Percentiles rank a stretch among this genome's conserved stretches.
Conservation (phyloP, 192 early-diverging fungal genomes). For the Coemansia sp. region DNA sequence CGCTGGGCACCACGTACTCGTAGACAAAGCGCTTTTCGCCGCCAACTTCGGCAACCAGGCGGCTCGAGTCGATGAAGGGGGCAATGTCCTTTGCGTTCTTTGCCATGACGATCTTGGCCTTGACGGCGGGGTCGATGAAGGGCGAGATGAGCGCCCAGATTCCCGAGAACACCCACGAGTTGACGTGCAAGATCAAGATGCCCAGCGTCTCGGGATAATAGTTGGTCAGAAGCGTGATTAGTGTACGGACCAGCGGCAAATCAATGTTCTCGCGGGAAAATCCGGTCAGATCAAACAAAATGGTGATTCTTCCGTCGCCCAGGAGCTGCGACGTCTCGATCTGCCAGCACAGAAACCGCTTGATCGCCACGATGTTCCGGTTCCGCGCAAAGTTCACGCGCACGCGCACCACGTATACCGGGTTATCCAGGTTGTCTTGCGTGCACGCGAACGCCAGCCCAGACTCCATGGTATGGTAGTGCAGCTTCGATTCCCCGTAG, state of each 20-base stretch:
- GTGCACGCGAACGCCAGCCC: conserved; percentile 61
- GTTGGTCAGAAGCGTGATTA: conserved; percentile 77
- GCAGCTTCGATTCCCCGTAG: conserved; percentile 61
- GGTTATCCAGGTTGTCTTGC: conserved; percentile 56
- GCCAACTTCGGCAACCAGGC: conserved; percentile 63
- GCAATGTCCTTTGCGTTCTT: conserved; percentile 62
- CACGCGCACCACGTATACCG: conserved; percentile 60
- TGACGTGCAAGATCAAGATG: conserved; percentile 71
- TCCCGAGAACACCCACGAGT: conserved; percentile 82
- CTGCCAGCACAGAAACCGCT: conserved; percentile 65
- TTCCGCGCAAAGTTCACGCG: conserved; percentile 52
- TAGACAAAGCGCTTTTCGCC: conserved; percentile 65
- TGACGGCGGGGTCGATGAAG: conserved; percentile 88
- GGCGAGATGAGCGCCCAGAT: conserved; percentile 84
- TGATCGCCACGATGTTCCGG: conserved; percentile 61
- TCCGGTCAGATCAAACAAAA: conserved; percentile 79
- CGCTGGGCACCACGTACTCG: conserved; percentile 55
- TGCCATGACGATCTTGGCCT: conserved; percentile 79
- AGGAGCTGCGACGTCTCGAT: conserved; percentile 64
- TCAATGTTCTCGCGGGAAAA: conserved; percentile 79
- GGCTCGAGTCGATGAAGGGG: conserved; percentile 62
- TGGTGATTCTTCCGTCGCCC: conserved; percentile 62
- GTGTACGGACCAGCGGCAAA: conserved; percentile 69
- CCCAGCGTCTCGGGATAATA: conserved; percentile 92
- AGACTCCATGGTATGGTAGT: conserved; percentile 53